Conservation (phyloP, 768 basidiomycete genomes). For the Strobilomyces dryophilus region DNA sequence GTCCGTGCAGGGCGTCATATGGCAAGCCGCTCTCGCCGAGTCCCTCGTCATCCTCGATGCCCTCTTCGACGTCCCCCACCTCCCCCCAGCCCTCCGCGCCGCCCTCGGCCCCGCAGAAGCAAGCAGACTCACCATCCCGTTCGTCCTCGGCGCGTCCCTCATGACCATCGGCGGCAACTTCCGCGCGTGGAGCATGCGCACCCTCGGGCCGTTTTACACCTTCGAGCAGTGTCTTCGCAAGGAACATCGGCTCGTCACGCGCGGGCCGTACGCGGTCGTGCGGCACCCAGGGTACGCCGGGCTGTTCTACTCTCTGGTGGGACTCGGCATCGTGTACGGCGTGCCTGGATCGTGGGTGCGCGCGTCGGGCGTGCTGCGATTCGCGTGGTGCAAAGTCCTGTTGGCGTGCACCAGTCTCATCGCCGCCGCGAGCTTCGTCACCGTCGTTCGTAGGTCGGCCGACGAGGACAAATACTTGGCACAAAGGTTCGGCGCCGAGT, state of each 20-base stretch:
- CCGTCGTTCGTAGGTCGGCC: conserved; percentile 12
- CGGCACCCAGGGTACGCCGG: conserved; percentile 29
- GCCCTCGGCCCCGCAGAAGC: conserved; percentile 11
- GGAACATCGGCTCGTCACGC: conserved; percentile 24
- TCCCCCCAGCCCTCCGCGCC: neutral
- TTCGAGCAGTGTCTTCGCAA: conserved; percentile 16
- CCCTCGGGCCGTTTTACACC: conserved; percentile 21
- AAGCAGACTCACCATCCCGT: neutral
- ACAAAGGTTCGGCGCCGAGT: conserved; percentile 15
- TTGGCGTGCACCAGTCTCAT: neutral
- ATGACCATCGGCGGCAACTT: conserved; percentile 1
- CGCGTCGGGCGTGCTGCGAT: neutral
- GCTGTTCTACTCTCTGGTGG: neutral
- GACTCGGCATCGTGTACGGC: neutral
- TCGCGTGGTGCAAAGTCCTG: neutral
- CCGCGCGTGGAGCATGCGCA: conserved; percentile 5
- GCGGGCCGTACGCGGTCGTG: conserved; percentile 24
- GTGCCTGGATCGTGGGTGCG: conserved; percentile 2
- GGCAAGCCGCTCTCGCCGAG: neutral
- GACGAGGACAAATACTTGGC: conserved; percentile 21
- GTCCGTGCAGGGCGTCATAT: neutral
- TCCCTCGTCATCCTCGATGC: neutral
- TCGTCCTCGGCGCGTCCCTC: conserved; percentile 7
- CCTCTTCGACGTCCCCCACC: neutral
- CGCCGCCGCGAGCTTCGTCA: neutral